A percentile compares a stretch with the other conserved stretches of the same genome.
These are phyloP conservation scores for Zostera marina DNA, from an alignment of 116 monocot genomes.

Conservation along the genomic window DNA sequence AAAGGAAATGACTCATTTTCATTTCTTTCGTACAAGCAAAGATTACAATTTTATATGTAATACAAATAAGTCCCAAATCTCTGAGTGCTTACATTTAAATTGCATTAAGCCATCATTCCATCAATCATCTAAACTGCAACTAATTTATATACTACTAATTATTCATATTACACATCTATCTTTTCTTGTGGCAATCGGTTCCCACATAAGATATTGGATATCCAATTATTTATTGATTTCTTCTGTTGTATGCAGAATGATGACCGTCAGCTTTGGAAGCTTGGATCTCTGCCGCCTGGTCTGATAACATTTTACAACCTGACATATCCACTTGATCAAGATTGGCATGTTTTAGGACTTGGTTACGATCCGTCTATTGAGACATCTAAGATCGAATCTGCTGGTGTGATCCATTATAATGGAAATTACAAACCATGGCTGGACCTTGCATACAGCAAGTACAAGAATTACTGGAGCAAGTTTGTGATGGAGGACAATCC, in stretches of 20 bases:
- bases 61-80: no score
- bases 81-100: no score
- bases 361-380: constrained; percentile 73
- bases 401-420: constrained; percentile 84
- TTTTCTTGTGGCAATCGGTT: background rate
- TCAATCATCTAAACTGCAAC: background rate
- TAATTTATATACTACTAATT: background rate
- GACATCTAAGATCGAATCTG: constrained; percentile 34
- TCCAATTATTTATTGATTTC: background rate
- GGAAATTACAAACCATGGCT: constrained; percentile 98
- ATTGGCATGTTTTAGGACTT: constrained; percentile 89
- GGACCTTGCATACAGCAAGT: constrained; percentile 60
- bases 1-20: background rate
- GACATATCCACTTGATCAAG: constrained; percentile 66
- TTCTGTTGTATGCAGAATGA: constrained; percentile 40
- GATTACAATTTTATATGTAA: no score
- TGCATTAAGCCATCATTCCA: no score
- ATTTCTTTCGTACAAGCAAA: background rate
- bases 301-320: constrained; percentile 90
- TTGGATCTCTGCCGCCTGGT: constrained; percentile 83
- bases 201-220: no score
- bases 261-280: constrained; percentile 81
- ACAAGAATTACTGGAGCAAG: constrained; percentile 70
- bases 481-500: constrained; percentile 43
- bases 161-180: background rate